Evolutionary conservation across 2,329 filamentous ascomycete species (phyloP).

Genomic region (Phialophora macrospora): DNA sequence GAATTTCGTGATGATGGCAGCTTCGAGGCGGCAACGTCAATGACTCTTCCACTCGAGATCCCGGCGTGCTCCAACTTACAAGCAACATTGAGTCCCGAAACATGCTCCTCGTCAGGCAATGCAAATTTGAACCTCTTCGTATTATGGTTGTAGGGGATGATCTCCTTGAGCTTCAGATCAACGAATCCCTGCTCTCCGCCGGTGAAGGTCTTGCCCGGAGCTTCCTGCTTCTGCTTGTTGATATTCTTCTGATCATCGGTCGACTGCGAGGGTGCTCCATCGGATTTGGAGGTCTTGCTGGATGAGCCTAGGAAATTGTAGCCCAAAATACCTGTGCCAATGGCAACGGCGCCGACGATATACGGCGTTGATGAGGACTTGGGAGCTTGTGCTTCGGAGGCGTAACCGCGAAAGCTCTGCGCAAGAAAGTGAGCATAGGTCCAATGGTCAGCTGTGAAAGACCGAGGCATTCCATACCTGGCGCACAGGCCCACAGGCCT

Average conservation of each 20-base stretch:
- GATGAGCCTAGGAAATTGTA: constrained; percentile 47
- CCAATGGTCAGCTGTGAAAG: not conserved
- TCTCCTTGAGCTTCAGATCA: constrained; percentile 75
- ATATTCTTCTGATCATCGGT: constrained; percentile 27
- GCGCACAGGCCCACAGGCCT: constrained; percentile 68
- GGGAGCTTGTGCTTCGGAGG: constrained; percentile 65
- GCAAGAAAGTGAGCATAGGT: constrained; percentile 1
- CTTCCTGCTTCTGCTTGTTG: constrained; percentile 11
- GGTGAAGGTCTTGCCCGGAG: constrained; percentile 62
- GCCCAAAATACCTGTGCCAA: constrained; percentile 63
- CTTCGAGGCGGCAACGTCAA: constrained; percentile 43
- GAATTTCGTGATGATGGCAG: constrained; percentile 87
- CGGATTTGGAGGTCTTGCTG: constrained; percentile 42
- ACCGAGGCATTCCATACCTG: constrained; percentile 57
- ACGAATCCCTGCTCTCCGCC: constrained; percentile 91
- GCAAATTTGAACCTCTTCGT: constrained; percentile 91
- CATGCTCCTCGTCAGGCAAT: constrained; percentile 79
- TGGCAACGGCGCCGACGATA: constrained; percentile 58
- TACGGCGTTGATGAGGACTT: constrained; percentile 49
- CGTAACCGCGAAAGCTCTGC: constrained; percentile 73
- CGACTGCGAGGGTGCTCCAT: constrained; percentile 35
- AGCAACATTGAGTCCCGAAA: constrained; percentile 79
- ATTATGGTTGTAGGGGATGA: constrained; percentile 87
- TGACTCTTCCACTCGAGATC: constrained; percentile 14
- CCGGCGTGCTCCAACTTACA: constrained; percentile 56